Base-by-base conservation (phyloP, 345 rosid species). In the Populus euphratica region DNA sequence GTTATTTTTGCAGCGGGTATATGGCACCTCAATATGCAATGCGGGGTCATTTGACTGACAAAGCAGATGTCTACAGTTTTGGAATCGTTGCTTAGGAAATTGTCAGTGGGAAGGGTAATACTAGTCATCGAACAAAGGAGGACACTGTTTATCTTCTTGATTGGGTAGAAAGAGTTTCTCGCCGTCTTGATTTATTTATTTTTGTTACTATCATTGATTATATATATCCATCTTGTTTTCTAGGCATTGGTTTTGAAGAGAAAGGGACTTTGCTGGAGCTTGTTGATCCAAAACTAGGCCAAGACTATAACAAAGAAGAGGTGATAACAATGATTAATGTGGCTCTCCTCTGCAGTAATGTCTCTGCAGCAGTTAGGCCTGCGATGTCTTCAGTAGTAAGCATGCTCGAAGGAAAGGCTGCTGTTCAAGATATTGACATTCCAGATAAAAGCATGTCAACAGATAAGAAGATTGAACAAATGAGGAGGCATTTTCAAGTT, bases 21-120 rank as follows among this genome's bases (percentile, higher is more conserved):
- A 89, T 89, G 86, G 92, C 89, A n/a, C 90, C 90, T 0, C 89
- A 89, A 78, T 87, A 89, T 67, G 89, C 87, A 80, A 47, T 87
- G 39, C 73, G 90, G 50, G 92, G 92, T 56, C 76, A 87, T 47
- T 66, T 87, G 33, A 86, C 89, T 3, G 78, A 83, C n/a, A 89
- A 89, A 59, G 90, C 85, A 64, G 92, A 89, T 64, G 88, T 89
- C 43, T 89, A 89, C 73, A 89, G 90, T 75, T 89, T 87, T 35
- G 90, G 89, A 27, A 77, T 89, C 0, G 85, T 87, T 16, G 90
- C 86, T 31, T 71, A 86, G 81, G 89, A 87, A 82, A 84, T 89
- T 2, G 80, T 72, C 54, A 83, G 82, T 52, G 89, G 92, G 5
- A 81, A 77, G 74, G 74, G 71, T 70, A 86, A 87, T 9, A 74